Percentiles rank a stretch among this genome's conserved stretches.
Evolutionary conservation across 805 yeast genomes (phyloP).

Genomic region (Cyberlindnera japonica): DNA sequence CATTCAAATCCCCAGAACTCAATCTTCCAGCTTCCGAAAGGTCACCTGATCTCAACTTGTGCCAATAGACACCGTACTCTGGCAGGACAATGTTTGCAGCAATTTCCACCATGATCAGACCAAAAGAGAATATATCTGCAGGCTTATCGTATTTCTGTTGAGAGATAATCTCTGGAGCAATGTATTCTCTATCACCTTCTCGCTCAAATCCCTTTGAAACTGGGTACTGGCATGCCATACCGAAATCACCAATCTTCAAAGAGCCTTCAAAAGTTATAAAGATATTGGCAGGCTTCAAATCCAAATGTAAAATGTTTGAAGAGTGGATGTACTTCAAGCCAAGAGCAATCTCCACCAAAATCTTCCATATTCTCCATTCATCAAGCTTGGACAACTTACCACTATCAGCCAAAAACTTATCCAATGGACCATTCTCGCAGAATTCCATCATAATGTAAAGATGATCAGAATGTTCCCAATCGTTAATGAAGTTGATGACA

Average conservation of each 20-base stretch:
- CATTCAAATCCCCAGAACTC: conserved; percentile 62
- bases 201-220: conserved; percentile 67
- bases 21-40: conserved; percentile 90
- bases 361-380: conserved; percentile 98
- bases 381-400: conserved; percentile 76
- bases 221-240: conserved; percentile 84
- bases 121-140: conserved; percentile 94
- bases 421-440: conserved; percentile 92
- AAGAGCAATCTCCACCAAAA: conserved; percentile 73
- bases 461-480: conserved; percentile 76
- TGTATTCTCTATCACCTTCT: conserved; percentile 96
- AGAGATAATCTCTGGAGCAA: conserved; percentile 92
- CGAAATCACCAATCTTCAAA: conserved; percentile 94
- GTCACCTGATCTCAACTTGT: conserved; percentile 91
- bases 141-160: conserved; percentile 80
- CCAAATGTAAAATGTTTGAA: conserved; percentile 76
- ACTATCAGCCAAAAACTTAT: conserved; percentile 71
- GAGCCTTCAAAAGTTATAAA: conserved; percentile 93
- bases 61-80: conserved; percentile 96
- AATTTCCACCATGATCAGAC: conserved; percentile 87
- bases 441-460: conserved; percentile 91
- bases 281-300: conserved; percentile 92
- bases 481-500: conserved; percentile 73
- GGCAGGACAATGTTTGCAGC: conserved; percentile 95
- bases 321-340: conserved; percentile 82